Evolutionary conservation across 768 basidiomycete genomes (phyloP).

Genomic region (Kwoniella shandongensis): DNA sequence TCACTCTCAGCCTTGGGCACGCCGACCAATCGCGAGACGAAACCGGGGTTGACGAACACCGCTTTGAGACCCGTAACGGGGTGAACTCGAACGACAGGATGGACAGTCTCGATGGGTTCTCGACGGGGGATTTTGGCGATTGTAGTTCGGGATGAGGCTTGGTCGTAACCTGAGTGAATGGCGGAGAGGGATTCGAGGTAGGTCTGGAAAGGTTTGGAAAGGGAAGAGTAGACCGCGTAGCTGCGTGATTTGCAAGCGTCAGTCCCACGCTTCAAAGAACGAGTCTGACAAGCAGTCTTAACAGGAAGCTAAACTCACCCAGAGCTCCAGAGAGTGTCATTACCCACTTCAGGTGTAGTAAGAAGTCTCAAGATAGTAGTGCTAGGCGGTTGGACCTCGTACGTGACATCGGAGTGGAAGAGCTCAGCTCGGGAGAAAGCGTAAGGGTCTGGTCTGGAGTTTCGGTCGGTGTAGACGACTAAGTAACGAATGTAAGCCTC

Average conservation of each 20-base stretch:
- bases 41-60: conserved; percentile 78
- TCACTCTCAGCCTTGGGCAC: conserved; percentile 82
- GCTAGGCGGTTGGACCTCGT: conserved; percentile 67
- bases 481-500: background rate
- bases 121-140: conserved; percentile 71
- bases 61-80: conserved; percentile 83
- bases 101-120: conserved; percentile 58
- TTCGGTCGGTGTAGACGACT: conserved; percentile 53
- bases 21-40: conserved; percentile 74
- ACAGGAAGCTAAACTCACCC: conserved; percentile 58
- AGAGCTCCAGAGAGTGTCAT: conserved; percentile 79
- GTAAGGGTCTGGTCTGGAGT: conserved; percentile 52
- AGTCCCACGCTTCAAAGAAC: background rate
- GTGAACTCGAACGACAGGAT: conserved; percentile 80
- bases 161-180: conserved; percentile 73
- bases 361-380: conserved; percentile 74
- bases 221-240: conserved; percentile 77
- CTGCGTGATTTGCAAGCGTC: conserved; percentile 51
- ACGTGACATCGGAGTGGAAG: conserved; percentile 81
- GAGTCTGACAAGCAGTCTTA: background rate
- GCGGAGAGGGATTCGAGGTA: conserved; percentile 74
- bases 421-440: conserved; percentile 73
- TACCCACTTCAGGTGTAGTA: conserved; percentile 68
- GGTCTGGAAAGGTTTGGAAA: conserved; percentile 70
- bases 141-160: conserved; percentile 71